Evolutionary conservation across 2,329 filamentous ascomycete genomes (phyloP).

Genomic region (Penicillium sp.): DNA sequence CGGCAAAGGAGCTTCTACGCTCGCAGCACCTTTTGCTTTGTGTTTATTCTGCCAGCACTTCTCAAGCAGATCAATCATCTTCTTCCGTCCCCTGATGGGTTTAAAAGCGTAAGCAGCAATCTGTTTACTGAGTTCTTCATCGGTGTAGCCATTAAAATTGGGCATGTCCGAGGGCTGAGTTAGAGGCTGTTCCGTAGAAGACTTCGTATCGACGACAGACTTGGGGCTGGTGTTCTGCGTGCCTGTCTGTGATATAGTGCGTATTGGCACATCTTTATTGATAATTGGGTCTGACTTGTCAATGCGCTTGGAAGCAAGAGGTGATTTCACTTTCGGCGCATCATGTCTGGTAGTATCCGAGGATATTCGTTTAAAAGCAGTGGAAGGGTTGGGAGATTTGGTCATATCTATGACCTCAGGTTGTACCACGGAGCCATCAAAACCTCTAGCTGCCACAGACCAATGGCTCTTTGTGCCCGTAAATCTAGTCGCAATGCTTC

Average conservation of each 20-base stretch:
- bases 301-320: not conserved
- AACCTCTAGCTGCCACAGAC: conserved; percentile 65
- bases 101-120: conserved; percentile 69
- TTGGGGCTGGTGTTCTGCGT: not conserved
- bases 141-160: conserved; percentile 59
- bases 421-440: conserved; percentile 61
- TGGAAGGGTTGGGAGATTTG: conserved; percentile 32
- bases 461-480: conserved; percentile 54
- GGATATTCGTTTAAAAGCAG: conserved; percentile 1
- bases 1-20: not conserved
- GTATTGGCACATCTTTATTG: not conserved
- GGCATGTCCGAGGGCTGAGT: conserved; percentile 39
- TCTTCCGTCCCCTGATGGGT: conserved; percentile 61
- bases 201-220: not conserved
- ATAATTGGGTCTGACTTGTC: not conserved
- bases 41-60: conserved; percentile 67
- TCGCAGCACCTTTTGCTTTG: not conserved
- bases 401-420: conserved; percentile 60
- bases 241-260: not conserved
- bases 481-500: conserved; percentile 22
- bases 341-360: conserved; percentile 11
- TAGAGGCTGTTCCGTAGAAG: not conserved
- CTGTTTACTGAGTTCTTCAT: conserved; percentile 59
- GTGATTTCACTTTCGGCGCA: conserved; percentile 16
- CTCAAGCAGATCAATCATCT: conserved; percentile 66